Evolutionary conservation across 2,329 filamentous ascomycete species (phyloP).

Genomic region (Hypomyces rosellus): DNA sequence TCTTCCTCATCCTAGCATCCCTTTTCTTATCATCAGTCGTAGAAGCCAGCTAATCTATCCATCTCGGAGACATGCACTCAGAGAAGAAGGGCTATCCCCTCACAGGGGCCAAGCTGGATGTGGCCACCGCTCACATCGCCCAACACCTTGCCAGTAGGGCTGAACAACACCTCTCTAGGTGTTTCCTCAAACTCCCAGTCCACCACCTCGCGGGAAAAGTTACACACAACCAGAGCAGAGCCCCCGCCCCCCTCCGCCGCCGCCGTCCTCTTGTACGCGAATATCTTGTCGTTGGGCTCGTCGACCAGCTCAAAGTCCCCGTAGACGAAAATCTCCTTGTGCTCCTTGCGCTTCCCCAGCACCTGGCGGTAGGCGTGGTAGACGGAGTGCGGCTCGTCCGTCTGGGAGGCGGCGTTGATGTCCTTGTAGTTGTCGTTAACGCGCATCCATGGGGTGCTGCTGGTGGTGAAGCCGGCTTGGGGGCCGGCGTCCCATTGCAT

Average conservation of each 20-base stretch:
- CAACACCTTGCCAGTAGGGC: constrained; percentile 23
- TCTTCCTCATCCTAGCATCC: no score
- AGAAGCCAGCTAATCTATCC: no score
- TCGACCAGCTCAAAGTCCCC: constrained; percentile 44
- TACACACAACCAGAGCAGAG: constrained; percentile 32
- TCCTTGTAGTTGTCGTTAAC: constrained; percentile 55
- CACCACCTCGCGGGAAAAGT: constrained; percentile 30
- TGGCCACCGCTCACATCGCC: constrained; percentile 21
- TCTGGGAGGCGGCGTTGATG: constrained; percentile 57
- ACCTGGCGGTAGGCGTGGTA: constrained; percentile 57
- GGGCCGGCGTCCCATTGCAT: constrained; percentile 61
- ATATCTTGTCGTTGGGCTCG: constrained; percentile 28
- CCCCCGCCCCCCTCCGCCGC: constrained; percentile 23
- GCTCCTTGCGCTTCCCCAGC: constrained; percentile 53
- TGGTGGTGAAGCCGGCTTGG: constrained; percentile 59
- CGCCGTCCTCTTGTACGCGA: constrained; percentile 32
- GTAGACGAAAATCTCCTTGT: constrained; percentile 60
- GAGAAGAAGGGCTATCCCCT: constrained; percentile 30
- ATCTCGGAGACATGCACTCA: neutral
- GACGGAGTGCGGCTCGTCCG: constrained; percentile 41
- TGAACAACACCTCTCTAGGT: constrained; percentile 30
- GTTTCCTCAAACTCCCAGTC: constrained; percentile 23
- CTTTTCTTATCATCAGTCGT: no score
- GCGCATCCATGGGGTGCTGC: constrained; percentile 60
- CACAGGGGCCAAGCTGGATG: constrained; percentile 30